phyloP scores from a whole-genome alignment of 495 filamentous ascomycete genomes.

The Penicillium maclennaniae region DNA sequence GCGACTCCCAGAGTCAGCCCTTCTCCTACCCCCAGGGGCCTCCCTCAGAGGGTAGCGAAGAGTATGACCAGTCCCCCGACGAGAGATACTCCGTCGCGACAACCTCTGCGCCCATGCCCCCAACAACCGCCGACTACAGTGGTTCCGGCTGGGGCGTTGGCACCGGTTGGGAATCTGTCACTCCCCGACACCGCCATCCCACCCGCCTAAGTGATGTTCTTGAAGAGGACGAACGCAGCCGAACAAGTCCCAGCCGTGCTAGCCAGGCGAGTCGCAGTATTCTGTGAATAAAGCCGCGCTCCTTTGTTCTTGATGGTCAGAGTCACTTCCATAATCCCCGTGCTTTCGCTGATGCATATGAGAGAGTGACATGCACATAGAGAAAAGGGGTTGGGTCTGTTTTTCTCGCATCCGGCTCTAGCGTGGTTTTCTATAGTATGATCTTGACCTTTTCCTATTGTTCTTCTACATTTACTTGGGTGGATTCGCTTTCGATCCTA shows the following conservation, averaged over 20 bases:
- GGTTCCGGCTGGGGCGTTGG: constrained; percentile 61
- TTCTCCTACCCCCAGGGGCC: constrained; percentile 33
- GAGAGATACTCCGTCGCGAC: constrained; percentile 43
- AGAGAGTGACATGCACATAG: constrained; percentile 6
- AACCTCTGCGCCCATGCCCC: constrained; percentile 27
- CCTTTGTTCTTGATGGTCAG: background rate
- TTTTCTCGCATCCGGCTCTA: constrained; percentile 8
- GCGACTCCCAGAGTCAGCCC: constrained; percentile 38
- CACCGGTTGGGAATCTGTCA: constrained; percentile 67
- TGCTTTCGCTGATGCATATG: background rate
- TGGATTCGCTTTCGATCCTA: background rate
- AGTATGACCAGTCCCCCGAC: constrained; percentile 49
- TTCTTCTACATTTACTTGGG: background rate
- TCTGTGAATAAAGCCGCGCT: constrained; percentile 18
- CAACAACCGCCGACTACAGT: constrained; percentile 47
- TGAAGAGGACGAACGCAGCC: constrained; percentile 62
- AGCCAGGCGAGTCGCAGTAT: constrained; percentile 43
- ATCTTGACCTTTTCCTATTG: background rate
- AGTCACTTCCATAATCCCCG: background rate
- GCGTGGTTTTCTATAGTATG: background rate
- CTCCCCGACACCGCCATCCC: constrained; percentile 90
- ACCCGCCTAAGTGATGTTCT: constrained; percentile 92
- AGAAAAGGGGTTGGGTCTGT: constrained; percentile 7
- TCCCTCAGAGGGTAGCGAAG: constrained; percentile 50
- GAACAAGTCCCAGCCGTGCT: constrained; percentile 55